These are phyloP conservation scores for Quercus suber DNA, from an alignment of 306 rosid genomes.

Conservation along the genomic window DNA sequence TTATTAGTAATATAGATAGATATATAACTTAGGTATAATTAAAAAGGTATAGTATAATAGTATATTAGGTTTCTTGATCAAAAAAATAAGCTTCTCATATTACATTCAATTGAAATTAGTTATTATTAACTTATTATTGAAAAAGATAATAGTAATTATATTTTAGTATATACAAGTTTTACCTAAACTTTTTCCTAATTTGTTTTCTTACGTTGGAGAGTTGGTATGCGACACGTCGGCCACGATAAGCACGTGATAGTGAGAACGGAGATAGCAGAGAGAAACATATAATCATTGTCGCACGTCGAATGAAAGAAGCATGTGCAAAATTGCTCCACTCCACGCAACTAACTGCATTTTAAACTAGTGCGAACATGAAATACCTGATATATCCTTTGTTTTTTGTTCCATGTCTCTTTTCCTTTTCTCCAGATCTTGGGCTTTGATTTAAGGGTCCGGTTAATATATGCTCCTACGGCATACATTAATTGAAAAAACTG, in stretches of 20 bases:
- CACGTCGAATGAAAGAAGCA: background rate
- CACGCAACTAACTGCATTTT: background rate
- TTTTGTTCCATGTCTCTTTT: background rate
- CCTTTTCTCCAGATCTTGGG: background rate
- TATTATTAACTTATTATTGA: too few relatives aligned
- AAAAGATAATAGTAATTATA: too few relatives aligned
- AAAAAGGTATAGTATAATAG: background rate
- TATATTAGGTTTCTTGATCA: background rate
- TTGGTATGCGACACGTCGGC: background rate
- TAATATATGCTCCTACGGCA: too few relatives aligned
- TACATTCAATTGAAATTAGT: too few relatives aligned
- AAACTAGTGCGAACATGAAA: background rate
- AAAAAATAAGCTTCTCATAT: too few relatives aligned
- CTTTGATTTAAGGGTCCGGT: background rate
- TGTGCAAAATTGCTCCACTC: background rate
- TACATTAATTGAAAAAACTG: too few relatives aligned
- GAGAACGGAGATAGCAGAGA: background rate
- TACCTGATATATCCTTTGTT: background rate
- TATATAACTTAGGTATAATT: too few relatives aligned
- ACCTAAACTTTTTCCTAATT: too few relatives aligned
- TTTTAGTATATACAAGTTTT: too few relatives aligned
- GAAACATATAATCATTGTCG: constrained; percentile 1
- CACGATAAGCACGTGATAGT: constrained; percentile 15
- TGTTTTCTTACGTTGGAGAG: too few relatives aligned
- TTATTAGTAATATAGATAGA: too few relatives aligned